A percentile compares a stretch with the other conserved stretches of the same genome.
phyloP scores from a whole-genome alignment of 805 yeast species.

The Yueomyces sp. region DNA sequence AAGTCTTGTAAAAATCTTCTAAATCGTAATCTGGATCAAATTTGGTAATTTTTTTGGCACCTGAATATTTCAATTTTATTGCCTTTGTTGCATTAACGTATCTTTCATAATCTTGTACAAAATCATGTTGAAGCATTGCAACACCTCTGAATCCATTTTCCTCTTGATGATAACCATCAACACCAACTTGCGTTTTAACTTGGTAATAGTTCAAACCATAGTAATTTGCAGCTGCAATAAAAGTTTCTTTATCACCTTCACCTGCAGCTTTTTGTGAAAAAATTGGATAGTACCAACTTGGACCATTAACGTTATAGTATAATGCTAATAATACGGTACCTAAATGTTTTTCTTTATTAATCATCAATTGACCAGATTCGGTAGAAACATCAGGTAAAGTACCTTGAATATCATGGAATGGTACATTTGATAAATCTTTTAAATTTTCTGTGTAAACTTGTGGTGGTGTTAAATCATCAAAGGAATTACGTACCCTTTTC shows the following conservation, averaged over 20 bases:
- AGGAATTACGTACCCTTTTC: constrained; percentile 27
- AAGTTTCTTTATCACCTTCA: constrained; percentile 70
- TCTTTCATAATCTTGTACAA: constrained; percentile 39
- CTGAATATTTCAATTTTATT: constrained; percentile 3
- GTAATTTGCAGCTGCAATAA: constrained; percentile 42
- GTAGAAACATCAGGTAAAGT: constrained; percentile 58
- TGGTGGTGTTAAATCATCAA: constrained; percentile 26
- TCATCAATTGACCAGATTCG: constrained; percentile 62
- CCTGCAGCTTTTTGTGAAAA: constrained; percentile 73
- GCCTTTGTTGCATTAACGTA: constrained; percentile 9
- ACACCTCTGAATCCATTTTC: constrained; percentile 41
- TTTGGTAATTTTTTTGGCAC: constrained; percentile 1
- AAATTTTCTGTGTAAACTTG: constrained; percentile 14
- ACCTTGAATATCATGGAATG: constrained; percentile 48
- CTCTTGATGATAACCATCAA: constrained; percentile 27
- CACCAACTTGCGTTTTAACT: constrained; percentile 26
- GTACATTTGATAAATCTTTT: constrained; percentile 23
- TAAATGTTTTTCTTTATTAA: constrained; percentile 48
- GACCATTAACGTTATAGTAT: constrained; percentile 59
- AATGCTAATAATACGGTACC: constrained; percentile 45
- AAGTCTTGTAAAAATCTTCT: constrained; percentile 10
- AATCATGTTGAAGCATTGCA: constrained; percentile 70
- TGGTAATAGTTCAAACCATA: constrained; percentile 39
- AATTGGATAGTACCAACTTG: constrained; percentile 53
- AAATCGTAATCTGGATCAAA: constrained; percentile 10